Base-by-base conservation (phyloP, 202 grass and related monocot genomes). In the Alloteropsis angusta region DNA sequence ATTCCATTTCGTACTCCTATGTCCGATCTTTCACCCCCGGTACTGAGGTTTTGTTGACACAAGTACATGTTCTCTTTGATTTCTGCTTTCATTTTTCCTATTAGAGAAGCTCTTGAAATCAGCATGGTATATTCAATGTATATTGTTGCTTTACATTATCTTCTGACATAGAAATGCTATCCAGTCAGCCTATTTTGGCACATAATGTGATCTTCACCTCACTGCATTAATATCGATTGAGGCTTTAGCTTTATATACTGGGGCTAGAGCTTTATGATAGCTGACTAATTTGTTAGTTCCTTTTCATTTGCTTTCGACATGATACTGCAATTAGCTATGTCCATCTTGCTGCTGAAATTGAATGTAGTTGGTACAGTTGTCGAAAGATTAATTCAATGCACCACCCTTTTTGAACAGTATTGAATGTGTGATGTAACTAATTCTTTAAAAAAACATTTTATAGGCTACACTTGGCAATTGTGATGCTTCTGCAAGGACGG, bases 391-490 rank as follows among this genome's bases (percentile, higher is more conserved):
- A 14, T 77, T 72, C 22, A 18, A 69, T 54, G 55, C 28, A 77
- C 52, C 23, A 9, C 18, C 22, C 60, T 6, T 35, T 54, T 79
- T 35, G 28, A 65, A n/a, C 10, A 45, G 28, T 74, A 11, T 53
- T 45, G 4, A 48, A 38, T 78, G 28, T 50, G 57, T 75, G 3
- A 0, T 32, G 41, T 60, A 60, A 37, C 16, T 46, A 25, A 21
- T 15, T 50, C 63, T 73, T 41, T 25, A 16, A 6, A n/a, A n/a
- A n/a, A n/a, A 37, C 39, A 41, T 18, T 25, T 58, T 63, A 72
- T 68, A 93, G 91, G 91, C 91, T 67, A 88, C 91, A 16, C 53
- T 93, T n/a, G 85, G 88, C 21, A 84, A 76, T 15, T 85, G 57
- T 6, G 81, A 85, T 84, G 78, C 28, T 17, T 3, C 32, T 6